Base-by-base conservation (phyloP, 345 rosid species). In the Hevea brasiliensis region DNA sequence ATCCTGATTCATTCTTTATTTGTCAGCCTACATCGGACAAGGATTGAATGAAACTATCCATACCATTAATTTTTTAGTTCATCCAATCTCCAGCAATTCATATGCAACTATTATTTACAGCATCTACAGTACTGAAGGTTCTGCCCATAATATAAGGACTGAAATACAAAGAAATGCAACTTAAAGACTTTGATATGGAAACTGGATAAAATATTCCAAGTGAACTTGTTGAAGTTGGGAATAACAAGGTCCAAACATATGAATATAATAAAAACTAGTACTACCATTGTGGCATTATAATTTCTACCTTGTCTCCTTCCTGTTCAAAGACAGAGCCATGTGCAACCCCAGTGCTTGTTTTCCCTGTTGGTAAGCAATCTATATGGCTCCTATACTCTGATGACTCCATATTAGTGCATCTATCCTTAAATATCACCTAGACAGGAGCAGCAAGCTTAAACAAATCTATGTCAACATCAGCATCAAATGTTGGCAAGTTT, bases 351-450 rank as follows among this genome's bases (percentile, higher is more conserved):
- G 41, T 51, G 37, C 64, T 69, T 24, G 50, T 71, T 70, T 61
- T 74, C 55, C 63, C 72, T 11, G 35, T 71, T 15, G 45, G 58
- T 6, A 23, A 70, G 67, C 68, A 65, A 71, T 60, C 74, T 69
- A 55, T 53, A 61, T 79, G 74, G 65, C 72, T 66, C 70, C 67
- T 40, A 59, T 53, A 20, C 73, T 79, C 81, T 27, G 65, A 47
- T 7, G 64, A 69, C 67, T 65, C 78, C 65, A 61, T 12, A 57
- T 53, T 71, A 57, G 57, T 51, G 42, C 55, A 74, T 56, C 76
- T 58, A 35, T 77, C 78, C 70, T 81, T 84, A 69, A 76, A 77
- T 53, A 77, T 48, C 42, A 84, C 81, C 87, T 81, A 78, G 69
- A 65, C 29, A 20, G 40, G 35, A 79, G 67, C 35, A 66, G 62